Evolutionary conservation across 306 rosid species (phyloP).

Genomic region (Cicer judaicum): DNA sequence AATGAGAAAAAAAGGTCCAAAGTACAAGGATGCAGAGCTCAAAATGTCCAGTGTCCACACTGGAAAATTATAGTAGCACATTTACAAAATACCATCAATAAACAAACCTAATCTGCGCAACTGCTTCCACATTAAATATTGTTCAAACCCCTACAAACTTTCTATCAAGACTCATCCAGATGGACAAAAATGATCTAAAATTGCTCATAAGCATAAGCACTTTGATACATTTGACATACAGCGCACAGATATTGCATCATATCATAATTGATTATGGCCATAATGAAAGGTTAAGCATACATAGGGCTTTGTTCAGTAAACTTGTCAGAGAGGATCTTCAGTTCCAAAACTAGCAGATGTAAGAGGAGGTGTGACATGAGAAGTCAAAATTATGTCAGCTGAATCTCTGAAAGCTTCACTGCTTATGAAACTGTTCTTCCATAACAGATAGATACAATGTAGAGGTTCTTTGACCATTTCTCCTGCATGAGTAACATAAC

Average conservation of each 20-base stretch:
- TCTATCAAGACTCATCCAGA: slow-evolving; percentile 41
- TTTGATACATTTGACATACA: slow-evolving; percentile 61
- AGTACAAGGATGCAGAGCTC: slow-evolving; percentile 56
- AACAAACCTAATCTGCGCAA: slow-evolving; percentile 56
- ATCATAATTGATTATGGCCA: slow-evolving; percentile 58
- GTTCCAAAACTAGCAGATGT: slow-evolving; percentile 46
- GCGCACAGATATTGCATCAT: slow-evolving; percentile 62
- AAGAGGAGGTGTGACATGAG: slow-evolving; percentile 37
- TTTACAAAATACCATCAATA: slow-evolving; percentile 52
- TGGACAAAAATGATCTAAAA: slow-evolving; percentile 48
- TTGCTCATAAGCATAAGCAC: slow-evolving; percentile 49
- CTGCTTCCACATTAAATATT: slow-evolving; percentile 64
- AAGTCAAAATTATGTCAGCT: slow-evolving; percentile 49
- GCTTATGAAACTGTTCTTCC: slow-evolving; percentile 92
- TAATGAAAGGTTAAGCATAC: slow-evolving; percentile 67
- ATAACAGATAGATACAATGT: slow-evolving; percentile 86
- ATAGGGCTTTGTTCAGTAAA: slow-evolving; percentile 53
- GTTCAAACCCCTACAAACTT: slow-evolving; percentile 62
- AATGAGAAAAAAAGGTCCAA: slow-evolving; percentile 41
- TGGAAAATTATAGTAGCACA: slow-evolving; percentile 48
- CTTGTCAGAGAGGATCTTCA: slow-evolving; percentile 44
- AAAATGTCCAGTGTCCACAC: slow-evolving; percentile 52
- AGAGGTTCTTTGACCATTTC: slow-evolving; percentile 91
- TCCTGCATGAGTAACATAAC: slow-evolving; percentile 65
- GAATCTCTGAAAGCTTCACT: slow-evolving; percentile 42